Evolutionary conservation across 768 basidiomycete genomes (phyloP), one percentile per base, ranked within the genome.

Genomic region (Porpolomopsis calyptriformis): DNA sequence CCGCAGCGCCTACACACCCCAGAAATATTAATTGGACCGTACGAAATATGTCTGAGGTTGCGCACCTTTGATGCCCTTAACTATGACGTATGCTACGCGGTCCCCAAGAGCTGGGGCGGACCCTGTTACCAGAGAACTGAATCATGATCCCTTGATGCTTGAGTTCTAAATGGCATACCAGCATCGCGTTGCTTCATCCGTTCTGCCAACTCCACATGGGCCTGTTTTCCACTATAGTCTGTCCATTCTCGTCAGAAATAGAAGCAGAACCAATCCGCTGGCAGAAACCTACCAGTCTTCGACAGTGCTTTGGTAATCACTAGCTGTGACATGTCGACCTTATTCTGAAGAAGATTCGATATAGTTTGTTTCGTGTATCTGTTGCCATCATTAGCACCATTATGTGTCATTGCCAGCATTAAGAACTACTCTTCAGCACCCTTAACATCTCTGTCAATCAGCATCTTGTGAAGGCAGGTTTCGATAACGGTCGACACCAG

Each of bases 51-150:
- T 16, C 25, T n/a, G 27, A 19, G 19, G 34, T 14, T 25, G 48
- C 57, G 11, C 48, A 85, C 87, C 90, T 70, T 94, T 97, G 50
- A 86, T 84, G 4, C 89, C 90, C 62, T 99, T 98, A 61, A 98
- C 77, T 59, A 99, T 97, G 35, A 98, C 94, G 68, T 98, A 99
- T 4, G 96, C 94, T 1, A 98, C 96, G 64, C 96, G 94, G 60
- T 99, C 96, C 48, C 96, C 96, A 16, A 98, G 67, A n/a, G 88
- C 82, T 19, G 96, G 96, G 2, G 96, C 96, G 54, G 96, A 99
- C 50, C 92, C 88, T 83, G 52, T 10, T 35, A 16, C 3, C n/a
- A 14, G 25, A 22, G 11, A 20, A 27, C 4, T 40, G 11, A 41
- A 20, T 10, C 20, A 37, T 5, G 34, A n/a, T 20, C 5, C 26